phyloP scores from a whole-genome alignment of 1,284 basidiomycete genomes.

The Peniophora sp. region DNA sequence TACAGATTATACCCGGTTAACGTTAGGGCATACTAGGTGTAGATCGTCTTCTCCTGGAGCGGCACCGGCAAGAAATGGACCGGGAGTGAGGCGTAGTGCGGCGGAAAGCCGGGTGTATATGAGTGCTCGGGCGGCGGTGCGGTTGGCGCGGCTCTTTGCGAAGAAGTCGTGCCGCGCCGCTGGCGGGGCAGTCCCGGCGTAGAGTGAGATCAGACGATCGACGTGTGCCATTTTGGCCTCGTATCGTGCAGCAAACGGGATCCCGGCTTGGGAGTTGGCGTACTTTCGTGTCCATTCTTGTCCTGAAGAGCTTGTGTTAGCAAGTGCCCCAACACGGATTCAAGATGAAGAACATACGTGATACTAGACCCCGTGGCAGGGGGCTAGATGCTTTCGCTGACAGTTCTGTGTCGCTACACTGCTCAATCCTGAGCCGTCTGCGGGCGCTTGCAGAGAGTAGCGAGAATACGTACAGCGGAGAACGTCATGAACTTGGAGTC shows the following conservation, averaged over 20 bases:
- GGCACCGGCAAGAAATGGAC: constrained; percentile 40
- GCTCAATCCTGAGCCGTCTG: background rate
- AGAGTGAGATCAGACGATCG: constrained; percentile 36
- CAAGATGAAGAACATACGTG: background rate
- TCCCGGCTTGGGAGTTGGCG: constrained; percentile 32
- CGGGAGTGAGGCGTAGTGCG: constrained; percentile 26
- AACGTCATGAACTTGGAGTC: too few relatives aligned
- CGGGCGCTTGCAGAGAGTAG: background rate
- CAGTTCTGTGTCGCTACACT: background rate
- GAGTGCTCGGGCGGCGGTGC: constrained; percentile 28
- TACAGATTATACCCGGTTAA: too few relatives aligned
- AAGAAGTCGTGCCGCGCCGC: constrained; percentile 33
- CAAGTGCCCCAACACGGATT: background rate
- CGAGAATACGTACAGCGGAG: too few relatives aligned
- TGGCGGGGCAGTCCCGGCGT: constrained; percentile 28
- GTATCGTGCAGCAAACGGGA: constrained; percentile 43
- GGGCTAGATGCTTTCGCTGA: background rate
- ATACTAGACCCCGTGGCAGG: background rate
- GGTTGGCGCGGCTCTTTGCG: constrained; percentile 30
- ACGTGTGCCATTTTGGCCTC: constrained; percentile 40
- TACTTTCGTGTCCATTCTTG: constrained; percentile 19
- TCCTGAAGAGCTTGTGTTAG: background rate
- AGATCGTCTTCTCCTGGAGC: constrained; percentile 46
- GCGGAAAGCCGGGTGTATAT: constrained; percentile 32
- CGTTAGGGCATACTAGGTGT: constrained; percentile 32